Base-by-base conservation (phyloP, 768 basidiomycete species). In the Podaxis sp. region DNA sequence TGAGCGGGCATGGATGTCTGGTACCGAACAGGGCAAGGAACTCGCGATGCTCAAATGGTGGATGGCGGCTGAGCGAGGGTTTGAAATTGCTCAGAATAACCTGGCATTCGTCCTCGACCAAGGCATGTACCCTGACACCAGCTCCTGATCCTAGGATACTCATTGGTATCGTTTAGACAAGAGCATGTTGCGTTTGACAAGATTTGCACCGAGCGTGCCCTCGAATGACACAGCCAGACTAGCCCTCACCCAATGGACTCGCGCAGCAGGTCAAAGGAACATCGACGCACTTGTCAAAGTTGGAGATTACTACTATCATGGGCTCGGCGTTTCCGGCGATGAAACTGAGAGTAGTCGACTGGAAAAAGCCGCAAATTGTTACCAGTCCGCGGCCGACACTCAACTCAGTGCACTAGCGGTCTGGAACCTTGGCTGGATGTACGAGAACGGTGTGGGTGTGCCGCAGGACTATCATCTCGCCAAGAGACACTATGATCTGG, bases 391-490 rank as follows among this genome's bases (percentile, higher is more conserved):
- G 3, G 94, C 93, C 2, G 94, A 95, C 66, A 96, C 93, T 2
- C 93, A 96, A 64, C 67, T 90, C 68, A 97, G 94, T 67, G 94
- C 97, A 1, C 79, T 98, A 65, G 95, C 97, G 1, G 93, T 97
- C 88, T 98, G 94, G 94, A 97, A 98, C 70, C 77, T 98, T 11
- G 97, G 96, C 1, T 98, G 93, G 93, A 98, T 98, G 97, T 98
- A 98, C 73, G 96, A 98, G 76, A 93, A 94, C 68, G 97, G 97
- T 0, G 73, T 92, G 22, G 97, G 97, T 2, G 93, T 98, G 0
- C 86, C 91, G 25, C 90, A 91, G 81, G 97, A 99, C 74, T 98
- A 93, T 79, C 91, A 97, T 73, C 85, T 98, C 19, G 97, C 97
- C 0, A 99, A 98, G 74, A 82, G 97, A 22, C 91, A 96, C 72